These are phyloP conservation scores for Picea glauca DNA, from an alignment of 75 land plant genomes.

Conservation along the genomic window DNA sequence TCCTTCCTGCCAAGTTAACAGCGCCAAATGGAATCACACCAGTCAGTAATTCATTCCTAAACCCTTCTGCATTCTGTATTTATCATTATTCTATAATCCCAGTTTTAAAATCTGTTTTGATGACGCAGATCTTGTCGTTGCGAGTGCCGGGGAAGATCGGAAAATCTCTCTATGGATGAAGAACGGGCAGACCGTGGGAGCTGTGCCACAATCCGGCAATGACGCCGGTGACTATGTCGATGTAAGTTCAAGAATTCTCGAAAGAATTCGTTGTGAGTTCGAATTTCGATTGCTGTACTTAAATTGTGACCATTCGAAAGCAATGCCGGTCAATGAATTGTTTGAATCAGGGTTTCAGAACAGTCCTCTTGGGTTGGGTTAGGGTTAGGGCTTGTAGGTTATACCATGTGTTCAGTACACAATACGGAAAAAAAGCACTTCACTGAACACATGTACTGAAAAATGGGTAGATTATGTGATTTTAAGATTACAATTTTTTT, in stretches of 20 bases:
- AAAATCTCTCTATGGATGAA: conserved; percentile 90
- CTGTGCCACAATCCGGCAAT: conserved; percentile 44
- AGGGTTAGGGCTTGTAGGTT: no score
- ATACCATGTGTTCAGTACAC: no score
- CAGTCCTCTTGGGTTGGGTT: no score
- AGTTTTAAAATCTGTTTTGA: neutral
- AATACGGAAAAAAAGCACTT: no score
- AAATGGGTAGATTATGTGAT: no score
- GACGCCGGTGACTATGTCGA: conserved; percentile 69
- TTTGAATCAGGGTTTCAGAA: neutral
- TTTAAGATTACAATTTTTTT: no score
- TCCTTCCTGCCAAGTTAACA: conserved; percentile 65
- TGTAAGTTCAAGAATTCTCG: conserved; percentile 27
- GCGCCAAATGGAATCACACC: conserved; percentile 95
- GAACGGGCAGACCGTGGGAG: conserved; percentile 67
- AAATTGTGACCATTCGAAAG: neutral
- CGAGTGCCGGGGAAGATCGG: conserved; percentile 94
- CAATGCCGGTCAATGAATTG: neutral
- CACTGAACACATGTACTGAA: no score
- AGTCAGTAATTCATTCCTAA: conserved; percentile 33
- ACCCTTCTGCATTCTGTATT: neutral
- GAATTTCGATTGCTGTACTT: neutral
- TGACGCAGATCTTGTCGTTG: conserved; percentile 84
- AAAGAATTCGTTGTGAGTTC: neutral
- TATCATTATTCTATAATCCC: neutral